phyloP scores from a whole-genome alignment of 2,329 filamentous ascomycete species.

The Fusarium albidum region DNA sequence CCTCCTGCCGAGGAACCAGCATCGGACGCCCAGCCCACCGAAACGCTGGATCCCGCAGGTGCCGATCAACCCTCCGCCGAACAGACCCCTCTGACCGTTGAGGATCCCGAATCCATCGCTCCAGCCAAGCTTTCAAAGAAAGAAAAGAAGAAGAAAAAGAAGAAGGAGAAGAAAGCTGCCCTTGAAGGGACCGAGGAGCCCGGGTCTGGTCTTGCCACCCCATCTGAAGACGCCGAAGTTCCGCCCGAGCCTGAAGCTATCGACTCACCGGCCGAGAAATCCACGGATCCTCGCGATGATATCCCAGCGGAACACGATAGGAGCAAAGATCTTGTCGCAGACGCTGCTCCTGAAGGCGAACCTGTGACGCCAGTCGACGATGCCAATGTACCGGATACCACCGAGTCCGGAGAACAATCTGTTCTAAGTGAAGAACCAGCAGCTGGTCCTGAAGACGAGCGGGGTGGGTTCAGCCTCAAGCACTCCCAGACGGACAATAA shows the following conservation, averaged over 20 bases:
- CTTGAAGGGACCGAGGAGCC: constrained; percentile 31
- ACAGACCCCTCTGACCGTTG: constrained; percentile 14
- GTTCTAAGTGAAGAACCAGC: constrained; percentile 36
- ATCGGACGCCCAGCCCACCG: constrained; percentile 21
- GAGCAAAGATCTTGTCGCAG: constrained; percentile 13
- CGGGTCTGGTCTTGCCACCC: constrained; percentile 24
- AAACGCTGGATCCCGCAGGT: constrained; percentile 15
- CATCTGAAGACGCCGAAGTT: constrained; percentile 24
- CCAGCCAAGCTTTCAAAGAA: constrained; percentile 45
- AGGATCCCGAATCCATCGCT: constrained; percentile 32
- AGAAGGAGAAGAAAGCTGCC: constrained; percentile 43
- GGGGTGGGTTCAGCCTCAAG: constrained; percentile 41
- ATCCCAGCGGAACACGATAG: constrained; percentile 27
- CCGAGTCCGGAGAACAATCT: constrained; percentile 29
- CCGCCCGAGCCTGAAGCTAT: constrained; percentile 16
- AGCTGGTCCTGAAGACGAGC: constrained; percentile 42
- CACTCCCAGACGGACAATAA: constrained; percentile 45
- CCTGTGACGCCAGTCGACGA: constrained; percentile 16
- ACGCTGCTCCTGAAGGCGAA: constrained; percentile 11
- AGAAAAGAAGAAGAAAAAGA: constrained; percentile 44
- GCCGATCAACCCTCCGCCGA: constrained; percentile 25
- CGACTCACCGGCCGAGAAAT: constrained; percentile 16
- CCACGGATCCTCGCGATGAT: constrained; percentile 21
- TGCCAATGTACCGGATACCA: constrained; percentile 28
- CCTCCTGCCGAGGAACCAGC: constrained; percentile 29